Base-by-base conservation (phyloP, 139 green algal species). In the Spirogloea muscicola region DNA sequence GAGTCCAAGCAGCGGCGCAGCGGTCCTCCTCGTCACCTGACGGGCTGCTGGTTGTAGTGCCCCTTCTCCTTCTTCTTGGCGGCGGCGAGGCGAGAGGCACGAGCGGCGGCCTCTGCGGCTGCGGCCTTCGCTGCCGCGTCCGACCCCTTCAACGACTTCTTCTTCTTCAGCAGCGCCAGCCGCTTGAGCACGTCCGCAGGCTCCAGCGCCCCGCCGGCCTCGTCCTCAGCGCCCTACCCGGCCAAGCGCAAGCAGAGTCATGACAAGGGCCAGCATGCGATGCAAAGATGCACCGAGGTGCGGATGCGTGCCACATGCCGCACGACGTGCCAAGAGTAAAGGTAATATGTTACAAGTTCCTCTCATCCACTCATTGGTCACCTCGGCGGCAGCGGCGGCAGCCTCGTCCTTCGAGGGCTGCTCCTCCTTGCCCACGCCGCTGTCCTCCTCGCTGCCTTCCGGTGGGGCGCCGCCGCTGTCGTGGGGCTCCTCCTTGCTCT, bases 31-130 rank as follows among this genome's bases (percentile, higher is more conserved):
- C n/a, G n/a, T n/a, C n/a, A n/a, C n/a, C n/a, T n/a, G n/a, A n/a
- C n/a, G n/a, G 61, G 61, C 2, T 59, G 29, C 61, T 70, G 61
- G 43, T 70, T 70, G 61, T 69, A 69, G 60, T 70, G 61, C 61
- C 16, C 37, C 29, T 59, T 70, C 61, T 57, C 37, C 21, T 70
- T 29, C 33, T 70, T 70, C 61, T 70, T 70, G 16, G 34, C 25
- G 43, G 61, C 61, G 3, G 61, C 61, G 37, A 70, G 61, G 37
- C 43, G 25, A 16, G 61, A 36, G 27, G 61, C 61, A 58, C 61
- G 6, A 16, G 34, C 61, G 18, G 34, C 37, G n/a, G 61, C 61
- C 61, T 70, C 61, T 2, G 61, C 61, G 37, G 41, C 43, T 25
- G 61, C 61, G 27, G 21, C 38, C 2, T 36, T 18, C 1, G 61